Conservation (phyloP, 1,284 basidiomycete genomes). For the Papiliotrema laurentii region DNA sequence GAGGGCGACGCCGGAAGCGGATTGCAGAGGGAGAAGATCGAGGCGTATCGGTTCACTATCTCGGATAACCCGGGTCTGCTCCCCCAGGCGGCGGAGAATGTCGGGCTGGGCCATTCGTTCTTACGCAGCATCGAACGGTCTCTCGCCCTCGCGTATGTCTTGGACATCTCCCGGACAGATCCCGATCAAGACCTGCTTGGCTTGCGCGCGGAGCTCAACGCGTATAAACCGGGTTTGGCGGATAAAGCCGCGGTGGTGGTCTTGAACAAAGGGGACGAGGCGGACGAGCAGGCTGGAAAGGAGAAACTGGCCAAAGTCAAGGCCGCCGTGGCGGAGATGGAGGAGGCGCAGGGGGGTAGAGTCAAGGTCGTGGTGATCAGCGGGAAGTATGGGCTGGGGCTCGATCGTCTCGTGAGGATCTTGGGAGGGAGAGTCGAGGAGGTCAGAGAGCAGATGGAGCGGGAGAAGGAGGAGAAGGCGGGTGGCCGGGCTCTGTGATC, state of each 20-base stretch:
- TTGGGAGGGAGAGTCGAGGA: constrained; percentile 50
- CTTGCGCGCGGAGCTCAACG: constrained; percentile 75
- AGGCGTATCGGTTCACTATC: constrained; percentile 82
- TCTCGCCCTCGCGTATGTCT: constrained; percentile 82
- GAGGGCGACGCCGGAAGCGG: not conserved
- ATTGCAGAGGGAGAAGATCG: constrained; percentile 35
- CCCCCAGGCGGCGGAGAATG: constrained; percentile 74
- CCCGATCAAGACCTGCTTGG: constrained; percentile 72
- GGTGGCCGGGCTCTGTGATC: no score
- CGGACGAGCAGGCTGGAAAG: constrained; percentile 49
- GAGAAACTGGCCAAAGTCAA: constrained; percentile 48
- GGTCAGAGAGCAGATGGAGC: not conserved
- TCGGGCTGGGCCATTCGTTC: constrained; percentile 92
- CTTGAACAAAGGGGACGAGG: constrained; percentile 89
- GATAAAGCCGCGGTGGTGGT: constrained; percentile 72
- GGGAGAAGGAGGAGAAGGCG: not conserved
- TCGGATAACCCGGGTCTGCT: constrained; percentile 98
- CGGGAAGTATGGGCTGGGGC: constrained; percentile 74
- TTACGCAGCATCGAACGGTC: constrained; percentile 90
- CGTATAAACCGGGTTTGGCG: constrained; percentile 75
- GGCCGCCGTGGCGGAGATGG: constrained; percentile 36
- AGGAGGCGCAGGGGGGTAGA: constrained; percentile 50
- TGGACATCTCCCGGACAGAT: constrained; percentile 69
- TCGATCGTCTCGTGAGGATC: constrained; percentile 60
- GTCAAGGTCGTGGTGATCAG: constrained; percentile 71